Conservation (phyloP, 2,329 filamentous ascomycete species). For the Endocalyx cinctus region DNA sequence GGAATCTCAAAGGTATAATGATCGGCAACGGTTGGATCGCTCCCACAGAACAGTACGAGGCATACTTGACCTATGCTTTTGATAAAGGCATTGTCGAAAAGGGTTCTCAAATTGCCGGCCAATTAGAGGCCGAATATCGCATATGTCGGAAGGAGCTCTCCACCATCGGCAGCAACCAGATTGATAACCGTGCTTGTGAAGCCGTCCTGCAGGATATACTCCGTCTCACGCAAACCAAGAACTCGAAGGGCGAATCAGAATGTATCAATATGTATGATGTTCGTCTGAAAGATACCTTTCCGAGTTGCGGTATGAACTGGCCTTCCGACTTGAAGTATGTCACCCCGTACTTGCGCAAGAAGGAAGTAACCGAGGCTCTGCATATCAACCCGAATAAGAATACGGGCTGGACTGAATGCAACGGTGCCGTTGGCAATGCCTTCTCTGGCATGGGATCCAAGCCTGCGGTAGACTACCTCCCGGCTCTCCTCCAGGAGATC, state of each 20-base stretch:
- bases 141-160: conserved; percentile 63
- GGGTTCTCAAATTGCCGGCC: conserved; percentile 57
- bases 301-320: conserved; percentile 96
- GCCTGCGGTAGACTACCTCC: conserved; percentile 70
- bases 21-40: conserved; percentile 99
- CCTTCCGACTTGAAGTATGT: conserved; percentile 77
- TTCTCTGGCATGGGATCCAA: conserved; percentile 69
- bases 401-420: conserved; percentile 90
- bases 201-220: conserved; percentile 70
- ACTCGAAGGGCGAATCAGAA: conserved; percentile 44
- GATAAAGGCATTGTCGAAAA: conserved; percentile 67
- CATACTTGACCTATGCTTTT: conserved; percentile 80
- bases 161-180: conserved; percentile 45
- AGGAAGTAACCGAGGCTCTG: conserved; percentile 74
- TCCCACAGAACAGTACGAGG: conserved; percentile 80
- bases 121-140: conserved; percentile 64
- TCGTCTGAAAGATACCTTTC: conserved; percentile 72
- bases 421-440: conserved; percentile 66
- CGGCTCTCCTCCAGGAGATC: conserved; percentile 70
- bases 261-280: conserved; percentile 98
- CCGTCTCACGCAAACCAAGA: conserved; percentile 51
- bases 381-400: conserved; percentile 78
- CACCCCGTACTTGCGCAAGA: conserved; percentile 76
- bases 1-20: conserved; percentile 79
- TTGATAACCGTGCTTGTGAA: conserved; percentile 73